Conservation (phyloP, 176 grass and related monocot species). For the Hsuehochloa calcarea region DNA sequence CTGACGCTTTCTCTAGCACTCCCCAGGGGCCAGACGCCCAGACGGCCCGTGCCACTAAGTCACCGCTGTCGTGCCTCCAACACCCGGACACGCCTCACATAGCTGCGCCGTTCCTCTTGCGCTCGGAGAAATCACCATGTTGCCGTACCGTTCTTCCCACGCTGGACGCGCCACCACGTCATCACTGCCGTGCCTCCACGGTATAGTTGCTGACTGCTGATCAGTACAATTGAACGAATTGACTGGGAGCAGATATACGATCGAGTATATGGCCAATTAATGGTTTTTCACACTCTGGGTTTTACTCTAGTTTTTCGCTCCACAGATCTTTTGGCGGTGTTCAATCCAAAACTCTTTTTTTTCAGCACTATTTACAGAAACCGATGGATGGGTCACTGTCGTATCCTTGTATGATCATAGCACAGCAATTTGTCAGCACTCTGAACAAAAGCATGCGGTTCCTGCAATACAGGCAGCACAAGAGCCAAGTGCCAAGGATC, state of each 20-base stretch:
- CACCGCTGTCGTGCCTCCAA: too few relatives aligned
- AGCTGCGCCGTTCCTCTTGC: too few relatives aligned
- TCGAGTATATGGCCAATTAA: neutral
- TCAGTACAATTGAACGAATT: neutral
- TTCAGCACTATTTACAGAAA: neutral
- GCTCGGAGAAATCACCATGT: too few relatives aligned
- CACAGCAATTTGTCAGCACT: neutral
- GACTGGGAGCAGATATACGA: neutral
- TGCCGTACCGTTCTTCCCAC: too few relatives aligned
- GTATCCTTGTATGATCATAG: neutral
- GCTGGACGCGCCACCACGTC: too few relatives aligned
- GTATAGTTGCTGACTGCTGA: neutral
- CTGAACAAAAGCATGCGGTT: neutral
- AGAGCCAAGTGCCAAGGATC: constrained; percentile 29
- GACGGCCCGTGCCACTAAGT: too few relatives aligned
- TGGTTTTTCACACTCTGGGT: neutral
- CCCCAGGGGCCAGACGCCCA: too few relatives aligned
- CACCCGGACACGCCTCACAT: too few relatives aligned
- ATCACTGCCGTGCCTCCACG: too few relatives aligned
- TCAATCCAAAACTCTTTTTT: neutral
- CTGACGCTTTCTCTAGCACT: too few relatives aligned
- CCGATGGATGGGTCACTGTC: neutral
- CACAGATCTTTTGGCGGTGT: neutral
- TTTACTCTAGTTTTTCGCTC: neutral
- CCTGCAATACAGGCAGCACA: constrained; percentile 17